Evolutionary conservation across 2,329 filamentous ascomycete genomes (phyloP), one percentile per base, ranked within the genome.

Genomic region (Allantophomopsis cytisporea): DNA sequence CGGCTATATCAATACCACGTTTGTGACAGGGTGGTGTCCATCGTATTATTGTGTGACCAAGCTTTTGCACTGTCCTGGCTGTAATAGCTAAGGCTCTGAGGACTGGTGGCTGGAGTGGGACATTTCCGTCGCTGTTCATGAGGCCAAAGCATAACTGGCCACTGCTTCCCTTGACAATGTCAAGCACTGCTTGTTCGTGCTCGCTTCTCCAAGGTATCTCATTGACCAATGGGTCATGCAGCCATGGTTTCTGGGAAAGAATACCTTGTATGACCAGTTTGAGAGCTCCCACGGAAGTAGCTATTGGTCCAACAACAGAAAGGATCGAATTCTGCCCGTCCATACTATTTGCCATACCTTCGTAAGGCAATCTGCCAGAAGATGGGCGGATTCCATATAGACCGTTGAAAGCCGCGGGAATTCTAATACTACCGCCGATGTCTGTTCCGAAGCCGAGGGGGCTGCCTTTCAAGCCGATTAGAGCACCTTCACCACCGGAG

Each of bases 151-250:
- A 61, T 14, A 81, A 60, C 7, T 61, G 57, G 2, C 50, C 47
- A 2, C 48, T 43, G 2, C 47, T 50, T 1, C 56, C 55, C 3
- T 59, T 50, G 15, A 68, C 61, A 2, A 66, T 53, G 10, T 64
- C 55, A 2, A 56, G 39, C 3, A 65, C 46, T 0, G 45, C 47
- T 23, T 54, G 41, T 41, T 54, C 53, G 32, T 54, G 47, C 28
- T 70, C 62, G 17, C 67, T 56, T 2, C 77, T 66, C 70, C 78
- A 85, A 0, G 79, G 80, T 1, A 85, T 61, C 15, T 80, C 74
- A 32, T 75, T 58, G 0, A 79, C 75, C 1, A 76, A 58, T 0
- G 80, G 79, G 52, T 85, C 80, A 45, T 71, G 59, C 2, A 74
- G 56, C 81, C 80, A 85, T 0, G 80, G 80, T 39, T 73, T 49